Base-by-base conservation (phyloP, 495 filamentous ascomycete species). In the Penicillium robsamsonii region DNA sequence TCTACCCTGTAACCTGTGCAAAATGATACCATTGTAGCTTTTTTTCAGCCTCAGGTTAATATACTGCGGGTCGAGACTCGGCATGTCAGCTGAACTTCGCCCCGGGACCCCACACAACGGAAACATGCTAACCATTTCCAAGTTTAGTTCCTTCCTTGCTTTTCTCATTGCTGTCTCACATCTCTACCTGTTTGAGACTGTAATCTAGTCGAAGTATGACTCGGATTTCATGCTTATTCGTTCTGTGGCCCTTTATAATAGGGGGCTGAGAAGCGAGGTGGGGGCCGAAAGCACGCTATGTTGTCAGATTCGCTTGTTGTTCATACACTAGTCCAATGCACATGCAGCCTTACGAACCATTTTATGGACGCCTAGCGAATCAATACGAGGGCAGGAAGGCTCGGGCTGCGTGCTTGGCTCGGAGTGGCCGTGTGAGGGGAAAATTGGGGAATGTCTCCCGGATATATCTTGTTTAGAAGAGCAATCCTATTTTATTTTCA, bases 261-360 rank as follows among this genome's bases (percentile, higher is more conserved):
- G 41, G 29, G 24, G 35, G 40, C 46, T 17, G 25, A 53, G 57
- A 64, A 55, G 12, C 18, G 42, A 31, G 30, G 20, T 65, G 62
- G 62, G 62, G 64, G 64, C 62, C 61, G 38, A 29, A 49, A n/a
- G 29, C 22, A 55, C 33, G 7, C 4, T 43, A 9, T n/a, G 50
- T 12, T n/a, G 45, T 40, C 27, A 29, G 38, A 38, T 48, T 29
- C 53, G 35, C 46, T 60, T 24, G 57, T 68, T 63, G 57, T 68
- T 63, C 52, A 58, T 30, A 20, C 2, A 35, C 49, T 35, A 64
- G 47, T 57, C 45, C 60, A 58, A 63, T 54, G 63, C 55, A 64
- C 58, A 58, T 68, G 63, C 65, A 68, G 63, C 65, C 63, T 68
- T 68, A 66, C 50, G 38, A 53, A 55, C 35, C 43, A 31, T 46